Conservation (phyloP, 257 asterid species). For the Forsythia suspensa region DNA sequence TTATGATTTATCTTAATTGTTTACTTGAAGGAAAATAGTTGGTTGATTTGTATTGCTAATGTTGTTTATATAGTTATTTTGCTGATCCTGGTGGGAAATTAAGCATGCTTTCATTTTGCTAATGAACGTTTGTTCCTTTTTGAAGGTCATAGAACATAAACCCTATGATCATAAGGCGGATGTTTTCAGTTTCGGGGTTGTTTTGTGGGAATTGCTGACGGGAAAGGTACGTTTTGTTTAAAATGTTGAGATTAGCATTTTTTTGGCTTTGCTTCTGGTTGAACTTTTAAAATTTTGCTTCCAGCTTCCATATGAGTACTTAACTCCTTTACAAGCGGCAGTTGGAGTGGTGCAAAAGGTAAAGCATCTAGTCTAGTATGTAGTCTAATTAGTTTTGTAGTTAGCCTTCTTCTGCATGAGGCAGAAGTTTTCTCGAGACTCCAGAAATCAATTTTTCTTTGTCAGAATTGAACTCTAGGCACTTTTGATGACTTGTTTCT, state of each 20-base stretch:
- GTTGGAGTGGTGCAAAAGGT: slow-evolving; percentile 98
- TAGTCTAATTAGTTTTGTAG: background rate
- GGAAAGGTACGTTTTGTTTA: slow-evolving; percentile 64
- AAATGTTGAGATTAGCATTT: background rate
- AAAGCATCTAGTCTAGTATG: slow-evolving; percentile 19
- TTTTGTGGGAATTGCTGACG: slow-evolving; percentile 85
- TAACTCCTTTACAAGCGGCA: slow-evolving; percentile 97
- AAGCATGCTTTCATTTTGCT: slow-evolving; percentile 24
- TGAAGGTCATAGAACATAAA: slow-evolving; percentile 88
- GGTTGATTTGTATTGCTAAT: background rate
- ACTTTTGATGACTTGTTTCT: slow-evolving; percentile 3
- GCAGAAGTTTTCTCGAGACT: background rate
- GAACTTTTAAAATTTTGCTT: slow-evolving; percentile 15
- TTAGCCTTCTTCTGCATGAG: background rate
- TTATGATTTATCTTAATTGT: background rate
- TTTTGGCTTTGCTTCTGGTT: background rate
- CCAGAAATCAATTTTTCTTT: too few species aligned
- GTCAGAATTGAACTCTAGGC: background rate
- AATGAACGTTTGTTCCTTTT: slow-evolving; percentile 26
- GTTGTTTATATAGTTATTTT: slow-evolving; percentile 3
- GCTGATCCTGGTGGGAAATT: slow-evolving; percentile 12
- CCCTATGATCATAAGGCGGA: slow-evolving; percentile 96
- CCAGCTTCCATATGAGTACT: slow-evolving; percentile 91
- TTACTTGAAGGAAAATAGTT: background rate
- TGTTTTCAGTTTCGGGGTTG: slow-evolving; percentile 86